Conservation (phyloP, 2,329 filamentous ascomycete species). For the Microdochium trichocladiopsis region DNA sequence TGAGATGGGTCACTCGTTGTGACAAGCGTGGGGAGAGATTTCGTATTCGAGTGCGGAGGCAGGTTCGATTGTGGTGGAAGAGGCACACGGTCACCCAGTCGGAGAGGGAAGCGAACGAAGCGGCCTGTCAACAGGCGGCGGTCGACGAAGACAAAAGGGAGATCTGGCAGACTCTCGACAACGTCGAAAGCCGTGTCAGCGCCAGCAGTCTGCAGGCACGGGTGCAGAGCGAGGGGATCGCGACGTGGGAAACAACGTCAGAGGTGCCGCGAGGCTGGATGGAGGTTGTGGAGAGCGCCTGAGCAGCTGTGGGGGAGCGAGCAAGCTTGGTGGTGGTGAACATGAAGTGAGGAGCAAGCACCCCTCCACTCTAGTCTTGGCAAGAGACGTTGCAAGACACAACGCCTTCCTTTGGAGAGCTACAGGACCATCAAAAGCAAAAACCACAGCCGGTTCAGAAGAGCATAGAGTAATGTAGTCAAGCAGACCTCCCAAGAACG, state of each 20-base stretch:
- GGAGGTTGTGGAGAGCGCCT: not conserved
- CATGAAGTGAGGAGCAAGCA: no score
- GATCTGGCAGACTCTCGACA: not conserved
- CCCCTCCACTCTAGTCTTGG: no score
- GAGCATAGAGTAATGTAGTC: no score
- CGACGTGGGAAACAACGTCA: not conserved
- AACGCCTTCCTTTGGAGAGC: no score
- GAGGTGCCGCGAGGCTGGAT: not conserved
- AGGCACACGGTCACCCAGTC: slow-evolving; percentile 1
- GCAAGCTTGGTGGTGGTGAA: not conserved
- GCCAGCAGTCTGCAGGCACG: not conserved
- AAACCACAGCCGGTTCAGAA: no score
- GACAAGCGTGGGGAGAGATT: no score
- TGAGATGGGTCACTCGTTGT: no score
- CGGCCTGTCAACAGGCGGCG: not conserved
- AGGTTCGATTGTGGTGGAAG: slow-evolving; percentile 7
- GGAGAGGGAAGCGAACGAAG: not conserved
- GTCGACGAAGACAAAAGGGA: not conserved
- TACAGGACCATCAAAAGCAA: no score
- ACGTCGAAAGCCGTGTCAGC: not conserved
- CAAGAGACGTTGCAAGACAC: no score
- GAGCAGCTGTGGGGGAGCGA: not conserved
- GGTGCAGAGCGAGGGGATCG: not conserved
- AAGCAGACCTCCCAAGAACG: no score
- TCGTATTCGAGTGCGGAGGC: no score